Base-by-base conservation (phyloP, 192 early-diverging fungal species). In the Backusella tuberculispora region DNA sequence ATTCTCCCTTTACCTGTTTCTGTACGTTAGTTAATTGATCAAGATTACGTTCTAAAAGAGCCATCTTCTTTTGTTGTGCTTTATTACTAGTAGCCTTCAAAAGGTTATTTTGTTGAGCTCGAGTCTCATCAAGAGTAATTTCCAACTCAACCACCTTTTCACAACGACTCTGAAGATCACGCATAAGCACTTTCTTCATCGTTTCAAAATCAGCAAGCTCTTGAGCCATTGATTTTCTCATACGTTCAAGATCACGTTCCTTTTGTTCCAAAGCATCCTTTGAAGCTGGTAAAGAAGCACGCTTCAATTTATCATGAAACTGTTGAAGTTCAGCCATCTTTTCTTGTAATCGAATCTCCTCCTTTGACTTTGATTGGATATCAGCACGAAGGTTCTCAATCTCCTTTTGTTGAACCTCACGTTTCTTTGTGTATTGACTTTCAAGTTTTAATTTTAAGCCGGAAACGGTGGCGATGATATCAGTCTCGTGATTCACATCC, bases 141-240 rank as follows among this genome's bases (percentile, higher is more conserved):
- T 98, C 98, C 26, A 98, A 87, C 86, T 99, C 96, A 21, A 99
- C 96, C 67, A 97, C 94, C 90, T 96, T 95, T 81, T 99, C 97
- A 85, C 96, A 98, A 37, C 97, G 92, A 84, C 95, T 93, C 84
- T 98, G 95, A 56, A 99, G 90, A 79, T 98, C 97, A 46, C 93
- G 92, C 96, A 98, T 97, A 73, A 99, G 85, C 42, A 94, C 94
- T 89, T 98, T 96, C 86, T 97, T 97, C 96, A 97, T 97, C 69
- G 91, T 90, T 73, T 99, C 98, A 83, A 97, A 98, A 69, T 99
- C 97, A 19, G 90, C 83, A 56, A 98, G 87, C 34, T 81, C 76
- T 19, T 81, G 72, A 26, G 80, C 76, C 80, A 81, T 81, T 13
- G 76, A 77, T 46, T 81, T 81, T 47, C 90, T 83, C 80, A 96